These are phyloP conservation scores for Cyclaneusma minus DNA, from an alignment of 2,329 filamentous ascomycete genomes.

Conservation along the genomic window DNA sequence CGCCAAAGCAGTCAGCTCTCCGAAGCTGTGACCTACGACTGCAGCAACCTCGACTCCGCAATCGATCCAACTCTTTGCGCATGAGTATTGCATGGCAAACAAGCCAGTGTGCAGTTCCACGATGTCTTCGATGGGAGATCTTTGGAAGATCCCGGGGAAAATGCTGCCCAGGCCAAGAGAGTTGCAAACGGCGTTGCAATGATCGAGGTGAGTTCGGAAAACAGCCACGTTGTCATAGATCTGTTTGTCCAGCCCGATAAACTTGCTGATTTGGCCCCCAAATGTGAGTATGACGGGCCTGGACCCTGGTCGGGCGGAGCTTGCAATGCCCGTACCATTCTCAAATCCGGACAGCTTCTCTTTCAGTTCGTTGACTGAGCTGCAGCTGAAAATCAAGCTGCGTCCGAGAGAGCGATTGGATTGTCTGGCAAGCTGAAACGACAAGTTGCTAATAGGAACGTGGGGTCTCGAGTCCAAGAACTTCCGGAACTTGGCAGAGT, in stretches of 20 bases:
- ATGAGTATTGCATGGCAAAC: background rate
- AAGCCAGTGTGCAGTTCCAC: background rate
- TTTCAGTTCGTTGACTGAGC: conserved; percentile 14
- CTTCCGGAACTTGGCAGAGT: conserved; percentile 7
- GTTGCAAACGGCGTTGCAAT: background rate
- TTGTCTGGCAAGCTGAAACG: conserved; percentile 19
- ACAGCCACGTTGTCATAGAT: background rate
- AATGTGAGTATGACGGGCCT: conserved; percentile 22
- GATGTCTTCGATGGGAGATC: background rate
- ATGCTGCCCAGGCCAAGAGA: background rate
- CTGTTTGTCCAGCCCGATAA: conserved; percentile 4
- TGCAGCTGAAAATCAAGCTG: conserved; percentile 13
- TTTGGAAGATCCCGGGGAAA: background rate
- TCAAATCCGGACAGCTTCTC: conserved; percentile 7
- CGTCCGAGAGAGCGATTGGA: conserved; percentile 13
- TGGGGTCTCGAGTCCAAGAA: conserved; percentile 9
- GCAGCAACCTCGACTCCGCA: background rate
- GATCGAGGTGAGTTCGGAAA: conserved; percentile 3
- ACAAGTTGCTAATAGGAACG: conserved; percentile 13
- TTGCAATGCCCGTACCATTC: conserved; percentile 1
- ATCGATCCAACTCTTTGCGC: background rate
- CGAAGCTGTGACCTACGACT: conserved; percentile 21
- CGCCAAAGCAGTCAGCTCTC: conserved; percentile 20
- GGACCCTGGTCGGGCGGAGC: conserved; percentile 4
- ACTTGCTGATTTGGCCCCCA: conserved; percentile 10